Base-by-base conservation (phyloP, 495 filamentous ascomycete species). In the Filosporella fistucella region DNA sequence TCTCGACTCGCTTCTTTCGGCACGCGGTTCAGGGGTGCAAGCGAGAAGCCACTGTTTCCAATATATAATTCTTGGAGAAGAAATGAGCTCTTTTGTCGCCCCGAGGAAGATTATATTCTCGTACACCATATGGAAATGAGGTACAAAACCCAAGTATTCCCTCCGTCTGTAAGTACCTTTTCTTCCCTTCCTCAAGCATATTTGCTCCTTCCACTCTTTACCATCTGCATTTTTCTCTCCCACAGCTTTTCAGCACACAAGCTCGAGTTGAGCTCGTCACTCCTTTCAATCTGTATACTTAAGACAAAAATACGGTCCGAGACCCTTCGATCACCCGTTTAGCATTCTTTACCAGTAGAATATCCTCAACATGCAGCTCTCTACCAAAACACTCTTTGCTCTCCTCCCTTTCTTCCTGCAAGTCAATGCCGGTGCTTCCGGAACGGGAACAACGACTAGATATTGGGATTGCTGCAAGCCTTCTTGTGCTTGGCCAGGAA, bases 401-500 rank as follows among this genome's bases (percentile, higher is more conserved):
- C 53, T 59, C 20, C 43, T 59, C 17, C 57, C 57, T 17, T 54
- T 50, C 47, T 47, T 54, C 36, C 38, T 54, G 17, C 36, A 49
- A 16, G 41, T 25, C 10, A 41, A 45, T 25, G 47, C 52, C 9
- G 25, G 36, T 30, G 52, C 48, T 18, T 56, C 45, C 3, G 51
- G 51, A 22, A 34, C 42, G 3, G 79, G 78, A 35, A 70, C 61
- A 40, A 82, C 80, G 14, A 84, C 79, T 22, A 72, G 80, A 26
- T n/a, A 47, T 18, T 52, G 43, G 42, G 48, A 51, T 26, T 51
- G 48, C 41, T 51, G 48, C 23, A 51, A 51, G 25, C 72, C 80
- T 41, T 76, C 71, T 39, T 86, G 82, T 67, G 75, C 70, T 14
- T 86, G 80, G 81, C 60, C 68, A 24, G 65, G 63, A 39, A 85